phyloP scores from a whole-genome alignment of 1,139 yeast genomes.

The Candida sp. region DNA sequence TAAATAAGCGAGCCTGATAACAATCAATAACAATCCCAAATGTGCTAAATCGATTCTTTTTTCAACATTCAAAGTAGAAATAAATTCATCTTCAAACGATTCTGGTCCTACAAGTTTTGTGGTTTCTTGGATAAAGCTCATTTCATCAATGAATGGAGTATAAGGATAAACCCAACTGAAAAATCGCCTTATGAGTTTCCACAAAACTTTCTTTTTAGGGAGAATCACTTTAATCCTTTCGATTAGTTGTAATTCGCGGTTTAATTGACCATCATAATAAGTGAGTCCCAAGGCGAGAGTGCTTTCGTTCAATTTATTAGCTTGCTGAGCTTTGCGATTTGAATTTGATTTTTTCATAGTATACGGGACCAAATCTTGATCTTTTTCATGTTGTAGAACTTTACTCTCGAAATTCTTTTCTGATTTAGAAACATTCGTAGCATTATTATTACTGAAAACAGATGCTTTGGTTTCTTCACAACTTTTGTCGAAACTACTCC shows the following conservation, averaged over 20 bases:
- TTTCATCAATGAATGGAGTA: constrained; percentile 35
- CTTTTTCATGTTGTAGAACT: constrained; percentile 29
- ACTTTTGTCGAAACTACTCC: constrained; percentile 25
- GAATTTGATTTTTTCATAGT: constrained; percentile 18
- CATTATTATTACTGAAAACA: constrained; percentile 7
- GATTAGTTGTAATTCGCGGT: constrained; percentile 26
- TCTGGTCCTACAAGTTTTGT: constrained; percentile 24
- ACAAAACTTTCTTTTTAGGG: constrained; percentile 29
- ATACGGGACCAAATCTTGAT: constrained; percentile 34
- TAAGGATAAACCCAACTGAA: constrained; percentile 32
- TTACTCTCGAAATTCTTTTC: constrained; percentile 24
- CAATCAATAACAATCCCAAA: constrained; percentile 26
- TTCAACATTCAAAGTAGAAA: constrained; percentile 19
- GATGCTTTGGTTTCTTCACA: constrained; percentile 20
- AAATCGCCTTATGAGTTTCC: constrained; percentile 29
- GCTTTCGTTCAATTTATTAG: constrained; percentile 12
- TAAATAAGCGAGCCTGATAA: constrained; percentile 28
- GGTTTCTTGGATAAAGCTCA: constrained; percentile 16
- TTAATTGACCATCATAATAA: constrained; percentile 24
- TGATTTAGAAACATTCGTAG: constrained; percentile 7
- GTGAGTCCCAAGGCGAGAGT: constrained; percentile 27
- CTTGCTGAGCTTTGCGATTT: constrained; percentile 10
- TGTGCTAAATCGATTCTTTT: constrained; percentile 30
- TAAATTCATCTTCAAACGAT: constrained; percentile 16
- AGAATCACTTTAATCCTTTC: constrained; percentile 28